Conservation (phyloP, 1,284 basidiomycete genomes). For the Laetiporus sulphureus region DNA sequence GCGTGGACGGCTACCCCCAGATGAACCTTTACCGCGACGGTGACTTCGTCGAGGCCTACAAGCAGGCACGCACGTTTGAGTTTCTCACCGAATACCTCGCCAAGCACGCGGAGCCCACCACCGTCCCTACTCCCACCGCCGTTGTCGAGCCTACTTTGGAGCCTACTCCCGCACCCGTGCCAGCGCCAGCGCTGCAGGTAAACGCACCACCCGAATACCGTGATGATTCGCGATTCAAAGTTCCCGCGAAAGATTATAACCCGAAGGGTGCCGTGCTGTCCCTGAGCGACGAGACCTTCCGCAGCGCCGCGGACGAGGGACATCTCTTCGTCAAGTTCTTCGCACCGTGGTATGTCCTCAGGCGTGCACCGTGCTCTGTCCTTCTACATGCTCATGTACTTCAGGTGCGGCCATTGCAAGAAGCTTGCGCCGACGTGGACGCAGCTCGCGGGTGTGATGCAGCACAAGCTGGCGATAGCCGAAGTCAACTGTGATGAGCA, state of each 20-base stretch:
- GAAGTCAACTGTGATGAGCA: constrained; percentile 85
- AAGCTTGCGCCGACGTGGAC: constrained; percentile 79
- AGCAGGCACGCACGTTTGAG: constrained; percentile 42
- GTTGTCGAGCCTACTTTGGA: constrained; percentile 9
- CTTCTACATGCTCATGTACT: background rate
- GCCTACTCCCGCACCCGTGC: constrained; percentile 10
- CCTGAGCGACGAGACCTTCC: constrained; percentile 49
- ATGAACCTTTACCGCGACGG: constrained; percentile 74
- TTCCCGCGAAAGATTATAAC: constrained; percentile 36
- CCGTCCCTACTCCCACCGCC: constrained; percentile 15
- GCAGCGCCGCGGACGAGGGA: constrained; percentile 43
- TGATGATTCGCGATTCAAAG: constrained; percentile 11
- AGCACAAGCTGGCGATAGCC: constrained; percentile 66
- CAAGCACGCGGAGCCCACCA: constrained; percentile 27
- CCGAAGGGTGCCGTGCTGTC: constrained; percentile 54
- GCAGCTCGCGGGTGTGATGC: constrained; percentile 63
- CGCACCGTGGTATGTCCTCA: constrained; percentile 67
- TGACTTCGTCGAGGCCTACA: constrained; percentile 51
- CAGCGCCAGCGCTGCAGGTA: constrained; percentile 1
- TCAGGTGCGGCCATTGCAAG: constrained; percentile 86
- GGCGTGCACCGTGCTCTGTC: background rate
- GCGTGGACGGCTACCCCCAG: constrained; percentile 73
- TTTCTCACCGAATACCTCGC: constrained; percentile 46
- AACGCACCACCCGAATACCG: constrained; percentile 6
- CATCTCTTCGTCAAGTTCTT: constrained; percentile 86